Conservation (phyloP, 2,329 filamentous ascomycete genomes). For the Plenodomus lindquistii region DNA sequence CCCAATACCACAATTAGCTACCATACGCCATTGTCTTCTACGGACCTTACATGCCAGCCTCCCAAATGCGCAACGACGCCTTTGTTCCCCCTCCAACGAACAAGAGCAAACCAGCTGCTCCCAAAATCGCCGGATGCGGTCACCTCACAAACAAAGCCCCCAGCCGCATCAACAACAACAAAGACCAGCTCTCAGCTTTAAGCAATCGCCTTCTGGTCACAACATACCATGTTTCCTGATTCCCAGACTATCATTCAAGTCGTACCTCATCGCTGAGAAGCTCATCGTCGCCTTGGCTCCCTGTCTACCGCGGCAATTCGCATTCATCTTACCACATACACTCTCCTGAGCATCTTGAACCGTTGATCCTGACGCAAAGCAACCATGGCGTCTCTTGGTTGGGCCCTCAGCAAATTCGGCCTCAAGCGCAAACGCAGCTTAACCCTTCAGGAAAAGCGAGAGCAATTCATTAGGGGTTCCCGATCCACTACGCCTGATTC, state of each 20-base stretch:
- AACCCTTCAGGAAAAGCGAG: no score
- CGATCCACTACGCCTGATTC: no score
- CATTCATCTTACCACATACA: no score
- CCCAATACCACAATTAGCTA: not conserved
- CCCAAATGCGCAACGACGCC: not conserved
- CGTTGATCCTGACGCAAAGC: no score
- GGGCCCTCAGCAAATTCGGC: no score
- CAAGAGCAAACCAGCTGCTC: not conserved
- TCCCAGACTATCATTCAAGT: not conserved
- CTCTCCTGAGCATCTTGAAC: no score
- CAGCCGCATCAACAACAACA: not conserved
- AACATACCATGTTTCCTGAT: not conserved
- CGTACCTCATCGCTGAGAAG: no score
- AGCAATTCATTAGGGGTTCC: no score
- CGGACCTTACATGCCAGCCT: not conserved
- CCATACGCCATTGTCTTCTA: not conserved
- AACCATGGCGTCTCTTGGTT: no score
- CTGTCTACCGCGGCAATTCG: no score
- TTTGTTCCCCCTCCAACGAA: not conserved
- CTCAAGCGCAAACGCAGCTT: no score
- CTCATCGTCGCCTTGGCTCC: no score
- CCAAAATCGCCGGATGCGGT: not conserved
- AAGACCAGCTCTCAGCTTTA: not conserved
- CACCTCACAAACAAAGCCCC: not conserved
- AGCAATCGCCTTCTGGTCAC: not conserved